Evolutionary conservation across 441 rosid species (phyloP), one percentile per base, ranked within the genome.

Genomic region (Populus tomentosa): DNA sequence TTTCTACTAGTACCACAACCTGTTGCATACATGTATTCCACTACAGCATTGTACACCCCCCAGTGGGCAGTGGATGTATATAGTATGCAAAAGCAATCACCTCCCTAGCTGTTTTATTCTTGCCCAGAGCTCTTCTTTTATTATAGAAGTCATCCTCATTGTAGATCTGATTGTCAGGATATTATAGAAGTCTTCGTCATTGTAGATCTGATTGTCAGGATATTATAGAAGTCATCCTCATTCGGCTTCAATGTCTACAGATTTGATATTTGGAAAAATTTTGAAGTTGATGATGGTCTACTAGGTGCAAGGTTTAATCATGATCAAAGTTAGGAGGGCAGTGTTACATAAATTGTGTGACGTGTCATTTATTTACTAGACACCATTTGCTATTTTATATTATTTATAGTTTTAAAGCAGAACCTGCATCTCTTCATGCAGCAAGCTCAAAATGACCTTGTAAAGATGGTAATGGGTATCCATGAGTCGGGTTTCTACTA

Each of bases 11-110:
- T 23, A 38, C n/a, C 38, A 13, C 70, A 36, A 50, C 63, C 69
- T 74, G n/a, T 53, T 78, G 69, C 79, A 40, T 77, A 66, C 73
- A 76, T 65, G 42, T 50, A 75, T 71, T 80, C 82, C 66, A 50
- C 62, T 81, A 56, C 62, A 56, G 56, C 20, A 46, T 46, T 14
- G 20, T 46, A 46, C 14, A 46, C 56, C 56, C 56, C 6, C 20
- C 56, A 33, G 35, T 33, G 7, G 35, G 7, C 7, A 4, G 18
- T 14, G 6, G 1, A 8, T 56, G 23, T n/a, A 18, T 53, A 53
- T 18, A 53, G 20, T 53, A 53, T 53, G 61, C 61, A 16, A 53
- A 65, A 26, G 23, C 28, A 69, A 50, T 59, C 14, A 50, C 61
- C 30, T 33, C 46, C 10, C 32, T 53, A 6, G 59, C 30, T 78